These are phyloP conservation scores for Talaromyces marneffei DNA, from an alignment of 2,329 filamentous ascomycete species.

Conservation along the genomic window DNA sequence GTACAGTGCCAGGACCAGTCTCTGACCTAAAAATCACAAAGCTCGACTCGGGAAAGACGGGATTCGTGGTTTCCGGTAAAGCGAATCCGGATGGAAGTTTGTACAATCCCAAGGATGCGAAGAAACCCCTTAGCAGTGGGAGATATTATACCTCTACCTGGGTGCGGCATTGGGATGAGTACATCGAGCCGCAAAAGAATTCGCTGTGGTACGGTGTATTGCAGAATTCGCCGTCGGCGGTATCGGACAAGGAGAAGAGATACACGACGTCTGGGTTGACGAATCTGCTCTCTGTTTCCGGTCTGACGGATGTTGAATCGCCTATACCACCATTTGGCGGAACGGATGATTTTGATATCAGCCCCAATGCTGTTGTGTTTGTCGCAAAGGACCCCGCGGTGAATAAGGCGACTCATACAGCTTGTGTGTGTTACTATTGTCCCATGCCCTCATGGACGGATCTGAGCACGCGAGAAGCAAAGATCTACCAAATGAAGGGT, in stretches of 20 bases:
- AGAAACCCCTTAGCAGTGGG: conserved; percentile 42
- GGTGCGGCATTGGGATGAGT: conserved; percentile 51
- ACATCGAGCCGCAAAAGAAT: conserved; percentile 45
- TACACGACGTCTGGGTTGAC: conserved; percentile 38
- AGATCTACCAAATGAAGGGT: conserved; percentile 28
- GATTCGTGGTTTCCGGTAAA: conserved; percentile 44
- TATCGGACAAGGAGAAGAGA: conserved; percentile 33
- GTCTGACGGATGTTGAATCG: conserved; percentile 38
- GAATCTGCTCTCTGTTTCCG: conserved; percentile 39
- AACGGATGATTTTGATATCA: conserved; percentile 43
- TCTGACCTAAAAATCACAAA: conserved; percentile 42
- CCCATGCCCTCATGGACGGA: conserved; percentile 40
- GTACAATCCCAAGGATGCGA: conserved; percentile 46
- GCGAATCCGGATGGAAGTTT: conserved; percentile 44
- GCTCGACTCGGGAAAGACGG: conserved; percentile 38
- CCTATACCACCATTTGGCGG: conserved; percentile 47
- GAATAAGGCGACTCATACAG: conserved; percentile 43
- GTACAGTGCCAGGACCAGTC: conserved; percentile 42
- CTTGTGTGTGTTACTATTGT: conserved; percentile 42
- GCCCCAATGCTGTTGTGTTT: conserved; percentile 41
- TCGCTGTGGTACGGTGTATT: conserved; percentile 47
- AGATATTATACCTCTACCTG: conserved; percentile 47
- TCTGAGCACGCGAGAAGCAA: conserved; percentile 25
- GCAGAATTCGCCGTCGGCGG: conserved; percentile 34
- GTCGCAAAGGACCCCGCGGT: conserved; percentile 42